Evolutionary conservation across 345 rosid genomes (phyloP).

Genomic region (Syzygium aromaticum): DNA sequence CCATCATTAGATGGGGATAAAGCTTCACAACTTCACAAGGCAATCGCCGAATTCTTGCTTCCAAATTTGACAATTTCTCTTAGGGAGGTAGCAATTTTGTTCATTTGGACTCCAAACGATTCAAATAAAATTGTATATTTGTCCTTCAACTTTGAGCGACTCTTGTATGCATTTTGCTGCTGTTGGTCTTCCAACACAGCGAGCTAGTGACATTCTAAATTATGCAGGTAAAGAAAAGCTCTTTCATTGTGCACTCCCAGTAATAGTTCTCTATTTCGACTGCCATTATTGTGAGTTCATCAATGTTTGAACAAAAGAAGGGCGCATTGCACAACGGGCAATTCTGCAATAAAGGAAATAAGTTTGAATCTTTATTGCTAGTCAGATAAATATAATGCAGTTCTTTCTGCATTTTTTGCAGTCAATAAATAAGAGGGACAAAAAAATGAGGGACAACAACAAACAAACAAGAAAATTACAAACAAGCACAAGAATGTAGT

Average conservation of each 20-base stretch:
- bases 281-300: neutral
- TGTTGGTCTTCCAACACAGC: neutral
- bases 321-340: neutral
- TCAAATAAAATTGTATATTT: neutral
- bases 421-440: neutral
- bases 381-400: neutral
- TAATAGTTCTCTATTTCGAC: neutral
- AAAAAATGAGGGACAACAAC: neutral
- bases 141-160: neutral
- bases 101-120: neutral
- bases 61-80: neutral
- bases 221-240: neutral
- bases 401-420: neutral
- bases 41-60: neutral
- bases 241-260: neutral
- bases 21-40: neutral
- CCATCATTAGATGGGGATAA: conserved; percentile 78
- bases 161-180: neutral
- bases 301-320: neutral
- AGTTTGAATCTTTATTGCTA: neutral
- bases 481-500: neutral
- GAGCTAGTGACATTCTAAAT: neutral
- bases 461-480: neutral
- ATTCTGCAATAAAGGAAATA: neutral
- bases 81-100: neutral